phyloP scores from a whole-genome alignment of 257 asterid species.

The Rhazya stricta region DNA sequence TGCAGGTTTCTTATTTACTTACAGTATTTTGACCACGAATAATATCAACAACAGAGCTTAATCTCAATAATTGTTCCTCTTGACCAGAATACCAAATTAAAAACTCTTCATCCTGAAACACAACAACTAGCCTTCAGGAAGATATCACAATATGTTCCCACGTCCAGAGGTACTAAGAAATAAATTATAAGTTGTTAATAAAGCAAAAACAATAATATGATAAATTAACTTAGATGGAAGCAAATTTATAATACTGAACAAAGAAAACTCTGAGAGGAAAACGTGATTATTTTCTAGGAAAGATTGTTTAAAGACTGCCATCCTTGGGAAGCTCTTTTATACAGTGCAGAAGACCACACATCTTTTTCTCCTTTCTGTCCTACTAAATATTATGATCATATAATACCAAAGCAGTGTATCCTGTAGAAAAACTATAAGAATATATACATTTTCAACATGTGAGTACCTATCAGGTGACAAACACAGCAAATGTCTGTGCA shows the following conservation, averaged over 20 bases:
- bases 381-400: not conserved
- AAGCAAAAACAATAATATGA: not conserved
- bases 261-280: not conserved
- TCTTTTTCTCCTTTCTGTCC: not conserved
- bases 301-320: not conserved
- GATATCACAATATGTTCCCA: not conserved
- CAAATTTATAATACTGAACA: not conserved
- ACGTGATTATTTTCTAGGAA: no score
- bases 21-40: slow-evolving; percentile 37
- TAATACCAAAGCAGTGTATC: not conserved
- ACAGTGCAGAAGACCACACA: not conserved
- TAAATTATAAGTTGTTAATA: not conserved
- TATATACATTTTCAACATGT: not conserved
- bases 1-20: slow-evolving; percentile 13
- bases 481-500: not conserved
- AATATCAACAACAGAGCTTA: slow-evolving; percentile 34
- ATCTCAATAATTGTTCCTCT: slow-evolving; percentile 41
- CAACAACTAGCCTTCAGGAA: slow-evolving; percentile 7
- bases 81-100: slow-evolving; percentile 47
- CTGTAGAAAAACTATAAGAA: not conserved
- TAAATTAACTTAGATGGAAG: not conserved
- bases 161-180: not conserved
- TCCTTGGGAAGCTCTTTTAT: not conserved
- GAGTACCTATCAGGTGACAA: not conserved
- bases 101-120: slow-evolving; percentile 45